Percentiles rank a stretch among this genome's conserved stretches.
phyloP scores from a whole-genome alignment of 352 stramenopile species.

The Globisporangium splendens region DNA sequence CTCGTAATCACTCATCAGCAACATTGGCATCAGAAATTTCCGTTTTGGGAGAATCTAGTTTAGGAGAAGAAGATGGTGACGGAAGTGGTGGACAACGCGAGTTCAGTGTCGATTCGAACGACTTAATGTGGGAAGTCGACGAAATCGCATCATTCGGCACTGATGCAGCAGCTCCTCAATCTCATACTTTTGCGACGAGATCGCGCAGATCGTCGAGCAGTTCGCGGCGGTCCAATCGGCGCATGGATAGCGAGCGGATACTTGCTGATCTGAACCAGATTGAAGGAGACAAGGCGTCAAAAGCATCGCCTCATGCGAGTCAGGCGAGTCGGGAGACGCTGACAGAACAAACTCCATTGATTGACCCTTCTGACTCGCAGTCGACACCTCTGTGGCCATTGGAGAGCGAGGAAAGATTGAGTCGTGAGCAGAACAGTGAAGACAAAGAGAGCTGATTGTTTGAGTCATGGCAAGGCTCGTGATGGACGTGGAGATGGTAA shows the following conservation, averaged over 20 bases:
- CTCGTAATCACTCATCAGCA: too few species aligned
- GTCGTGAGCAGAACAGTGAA: too few species aligned
- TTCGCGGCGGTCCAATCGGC: background rate
- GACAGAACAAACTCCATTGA: too few species aligned
- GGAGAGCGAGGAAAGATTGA: too few species aligned
- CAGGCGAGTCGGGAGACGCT: too few species aligned
- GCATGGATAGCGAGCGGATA: conserved; percentile 13
- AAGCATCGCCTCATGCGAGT: too few species aligned
- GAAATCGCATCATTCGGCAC: conserved; percentile 16
- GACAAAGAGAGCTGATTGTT: too few species aligned
- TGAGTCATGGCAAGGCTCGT: too few species aligned
- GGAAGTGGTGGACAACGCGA: conserved; percentile 8
- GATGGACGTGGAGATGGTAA: too few species aligned
- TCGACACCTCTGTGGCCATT: too few species aligned
- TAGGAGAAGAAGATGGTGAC: background rate
- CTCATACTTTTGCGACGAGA: background rate
- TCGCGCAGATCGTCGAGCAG: background rate
- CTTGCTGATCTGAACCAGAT: conserved; percentile 8
- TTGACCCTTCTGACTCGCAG: too few species aligned
- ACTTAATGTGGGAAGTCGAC: conserved; percentile 33
- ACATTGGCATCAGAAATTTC: too few species aligned
- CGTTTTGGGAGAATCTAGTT: background rate
- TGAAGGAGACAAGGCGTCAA: background rate
- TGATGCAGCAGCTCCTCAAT: background rate
- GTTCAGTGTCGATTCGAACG: conserved; percentile 28